Percentiles rank a stretch among this genome's conserved stretches.
Conservation (phyloP, 2,329 filamentous ascomycete species). For the Botryosphaeria dothidea region DNA sequence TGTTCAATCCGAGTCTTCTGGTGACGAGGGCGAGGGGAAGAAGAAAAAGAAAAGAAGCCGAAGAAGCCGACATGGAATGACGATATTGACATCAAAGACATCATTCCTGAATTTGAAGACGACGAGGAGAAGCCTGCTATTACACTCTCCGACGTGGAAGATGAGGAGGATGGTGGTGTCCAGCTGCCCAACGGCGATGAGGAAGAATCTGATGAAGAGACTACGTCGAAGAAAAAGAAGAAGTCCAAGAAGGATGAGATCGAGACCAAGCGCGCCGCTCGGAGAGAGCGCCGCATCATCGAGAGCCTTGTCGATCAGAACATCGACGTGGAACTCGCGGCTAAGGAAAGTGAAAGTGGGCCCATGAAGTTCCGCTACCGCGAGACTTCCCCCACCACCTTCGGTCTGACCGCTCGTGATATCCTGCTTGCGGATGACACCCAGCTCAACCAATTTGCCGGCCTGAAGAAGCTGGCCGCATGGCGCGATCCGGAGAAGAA, state of each 20-base stretch:
- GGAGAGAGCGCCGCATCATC: slow-evolving; percentile 78
- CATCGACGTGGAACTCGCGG: slow-evolving; percentile 70
- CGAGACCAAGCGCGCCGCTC: slow-evolving; percentile 69
- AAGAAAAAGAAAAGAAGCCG: slow-evolving; percentile 57
- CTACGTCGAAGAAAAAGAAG: slow-evolving; percentile 42
- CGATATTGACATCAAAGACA: slow-evolving; percentile 94
- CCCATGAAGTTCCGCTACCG: slow-evolving; percentile 78
- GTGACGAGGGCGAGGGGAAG: slow-evolving; percentile 27
- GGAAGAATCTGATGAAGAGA: slow-evolving; percentile 41
- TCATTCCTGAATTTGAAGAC: slow-evolving; percentile 81
- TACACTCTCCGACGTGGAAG: slow-evolving; percentile 57
- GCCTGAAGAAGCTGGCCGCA: slow-evolving; percentile 89
- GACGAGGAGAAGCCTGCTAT: slow-evolving; percentile 50
- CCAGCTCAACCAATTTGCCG: slow-evolving; percentile 84
- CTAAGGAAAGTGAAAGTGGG: slow-evolving; percentile 48
- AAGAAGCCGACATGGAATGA: slow-evolving; percentile 95
- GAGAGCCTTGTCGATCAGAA: slow-evolving; percentile 83
- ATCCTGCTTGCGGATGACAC: slow-evolving; percentile 88
- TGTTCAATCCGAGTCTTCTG: slow-evolving; percentile 17
- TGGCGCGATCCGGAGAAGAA: slow-evolving; percentile 92
- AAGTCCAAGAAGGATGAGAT: slow-evolving; percentile 44
- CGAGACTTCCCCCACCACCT: slow-evolving; percentile 86
- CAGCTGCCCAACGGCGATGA: slow-evolving; percentile 23
- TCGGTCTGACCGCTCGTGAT: slow-evolving; percentile 85
- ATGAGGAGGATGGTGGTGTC: slow-evolving; percentile 38